Evolutionary conservation across 73 alveolate species (phyloP).

Genomic region (Paramecium biaurelia): DNA sequence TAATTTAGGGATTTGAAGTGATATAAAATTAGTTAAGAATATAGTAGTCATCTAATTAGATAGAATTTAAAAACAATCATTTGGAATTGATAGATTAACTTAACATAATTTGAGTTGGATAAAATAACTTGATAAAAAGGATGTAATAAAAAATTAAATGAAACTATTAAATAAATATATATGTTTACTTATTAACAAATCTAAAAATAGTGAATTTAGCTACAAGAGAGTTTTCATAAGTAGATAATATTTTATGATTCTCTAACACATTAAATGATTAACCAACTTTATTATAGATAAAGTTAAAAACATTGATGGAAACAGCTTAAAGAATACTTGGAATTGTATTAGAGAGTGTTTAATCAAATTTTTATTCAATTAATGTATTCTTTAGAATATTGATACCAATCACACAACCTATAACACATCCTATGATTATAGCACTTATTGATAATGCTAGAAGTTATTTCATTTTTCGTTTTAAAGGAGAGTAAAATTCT

Average conservation of each 20-base stretch:
- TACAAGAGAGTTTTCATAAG: constrained; percentile 67
- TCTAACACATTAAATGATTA: constrained; percentile 60
- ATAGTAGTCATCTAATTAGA: constrained; percentile 59
- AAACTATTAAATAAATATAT: neutral
- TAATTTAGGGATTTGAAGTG: constrained; percentile 51
- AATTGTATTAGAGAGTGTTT: constrained; percentile 20
- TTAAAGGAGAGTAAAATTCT: constrained; percentile 26
- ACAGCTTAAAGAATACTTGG: constrained; percentile 65
- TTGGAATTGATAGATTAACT: neutral
- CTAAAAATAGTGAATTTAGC: constrained; percentile 66
- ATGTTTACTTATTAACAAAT: constrained; percentile 62
- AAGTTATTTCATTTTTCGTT: constrained; percentile 42
- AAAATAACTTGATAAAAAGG: constrained; percentile 61
- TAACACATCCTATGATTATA: constrained; percentile 62
- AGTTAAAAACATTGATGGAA: constrained; percentile 65
- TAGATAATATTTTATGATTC: constrained; percentile 68
- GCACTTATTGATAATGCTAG: constrained; percentile 50
- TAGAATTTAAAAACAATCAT: constrained; percentile 60
- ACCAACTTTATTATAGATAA: constrained; percentile 44
- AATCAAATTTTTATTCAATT: neutral
- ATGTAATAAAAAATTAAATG: constrained; percentile 72
- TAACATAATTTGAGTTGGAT: constrained; percentile 18
- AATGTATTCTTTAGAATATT: constrained; percentile 54
- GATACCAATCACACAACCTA: constrained; percentile 60
- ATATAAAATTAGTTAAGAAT: constrained; percentile 19